phyloP scores from a whole-genome alignment of 2,329 filamentous ascomycete genomes.

The Ceratocystis cacaofunesta region DNA sequence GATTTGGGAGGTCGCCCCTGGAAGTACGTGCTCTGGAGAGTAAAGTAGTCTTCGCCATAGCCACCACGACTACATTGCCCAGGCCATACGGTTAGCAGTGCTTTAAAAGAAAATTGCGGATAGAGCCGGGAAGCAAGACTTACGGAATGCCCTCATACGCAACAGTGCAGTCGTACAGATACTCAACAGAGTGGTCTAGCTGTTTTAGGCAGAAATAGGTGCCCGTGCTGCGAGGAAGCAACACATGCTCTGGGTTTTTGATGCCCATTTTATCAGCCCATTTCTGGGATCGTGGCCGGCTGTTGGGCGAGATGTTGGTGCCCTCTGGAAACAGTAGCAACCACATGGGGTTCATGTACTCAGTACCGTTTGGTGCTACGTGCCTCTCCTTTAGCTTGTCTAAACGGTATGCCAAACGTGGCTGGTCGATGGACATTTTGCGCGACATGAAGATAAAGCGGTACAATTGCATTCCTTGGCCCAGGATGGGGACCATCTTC shows the following conservation, averaged over 20 bases:
- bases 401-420: slow-evolving; percentile 59
- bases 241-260: slow-evolving; percentile 55
- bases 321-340: slow-evolving; percentile 77
- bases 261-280: slow-evolving; percentile 68
- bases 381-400: slow-evolving; percentile 49
- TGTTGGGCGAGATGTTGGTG: slow-evolving; percentile 62
- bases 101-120: background rate
- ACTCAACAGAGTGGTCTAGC: slow-evolving; percentile 59
- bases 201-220: slow-evolving; percentile 66
- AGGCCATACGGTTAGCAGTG: background rate
- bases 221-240: slow-evolving; percentile 69
- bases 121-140: slow-evolving; percentile 28
- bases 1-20: slow-evolving; percentile 81
- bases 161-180: slow-evolving; percentile 85
- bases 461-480: slow-evolving; percentile 70
- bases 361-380: slow-evolving; percentile 36
- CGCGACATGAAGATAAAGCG: slow-evolving; percentile 86
- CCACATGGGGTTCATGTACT: slow-evolving; percentile 70
- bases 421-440: slow-evolving; percentile 69
- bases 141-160: slow-evolving; percentile 89
- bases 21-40: slow-evolving; percentile 72
- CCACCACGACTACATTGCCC: slow-evolving; percentile 45
- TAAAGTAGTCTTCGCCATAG: slow-evolving; percentile 85
- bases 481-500: slow-evolving; percentile 65
- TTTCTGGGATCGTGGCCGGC: slow-evolving; percentile 50